A percentile compares a stretch with the other conserved stretches of the same genome.
These are phyloP conservation scores for Linum trigynum DNA, from an alignment of 345 rosid genomes.

Conservation along the genomic window DNA sequence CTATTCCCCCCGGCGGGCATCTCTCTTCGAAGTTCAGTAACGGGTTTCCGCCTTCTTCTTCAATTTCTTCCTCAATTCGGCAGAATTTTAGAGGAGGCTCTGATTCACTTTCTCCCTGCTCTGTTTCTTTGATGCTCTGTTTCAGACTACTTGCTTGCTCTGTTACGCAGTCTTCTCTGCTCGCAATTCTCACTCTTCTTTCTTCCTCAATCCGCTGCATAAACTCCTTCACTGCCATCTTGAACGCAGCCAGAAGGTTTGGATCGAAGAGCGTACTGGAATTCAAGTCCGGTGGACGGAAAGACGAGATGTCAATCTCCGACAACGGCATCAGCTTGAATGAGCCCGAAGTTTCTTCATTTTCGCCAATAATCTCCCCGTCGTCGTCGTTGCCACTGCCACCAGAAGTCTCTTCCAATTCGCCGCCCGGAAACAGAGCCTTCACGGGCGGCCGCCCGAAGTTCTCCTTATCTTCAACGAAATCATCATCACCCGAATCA, in stretches of 20 bases:
- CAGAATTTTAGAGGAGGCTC: slow-evolving; percentile 41
- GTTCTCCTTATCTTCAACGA: slow-evolving; percentile 48
- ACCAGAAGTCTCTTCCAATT: background rate
- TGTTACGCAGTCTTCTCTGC: slow-evolving; percentile 8
- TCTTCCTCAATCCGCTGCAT: slow-evolving; percentile 32
- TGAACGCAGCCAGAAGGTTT: slow-evolving; percentile 56
- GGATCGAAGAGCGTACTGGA: slow-evolving; percentile 71
- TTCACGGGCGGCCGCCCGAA: slow-evolving; percentile 26
- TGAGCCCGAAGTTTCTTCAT: slow-evolving; percentile 12
- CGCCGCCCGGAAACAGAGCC: background rate
- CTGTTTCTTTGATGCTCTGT: background rate
- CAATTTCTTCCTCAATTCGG: slow-evolving; percentile 19
- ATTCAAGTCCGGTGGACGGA: slow-evolving; percentile 62
- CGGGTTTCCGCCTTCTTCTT: slow-evolving; percentile 18
- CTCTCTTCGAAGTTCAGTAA: slow-evolving; percentile 37
- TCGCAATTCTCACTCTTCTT: slow-evolving; percentile 5
- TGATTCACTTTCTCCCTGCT: background rate
- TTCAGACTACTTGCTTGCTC: background rate
- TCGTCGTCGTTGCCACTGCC: background rate
- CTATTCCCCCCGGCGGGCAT: slow-evolving; percentile 71
- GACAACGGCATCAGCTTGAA: slow-evolving; percentile 26
- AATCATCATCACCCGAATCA: slow-evolving; percentile 19
- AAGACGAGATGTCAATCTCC: slow-evolving; percentile 43
- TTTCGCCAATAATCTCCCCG: slow-evolving; percentile 1
- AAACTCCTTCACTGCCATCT: slow-evolving; percentile 43